Conservation (phyloP, 176 grass and related monocot species). For the Eragrostis curvula region DNA sequence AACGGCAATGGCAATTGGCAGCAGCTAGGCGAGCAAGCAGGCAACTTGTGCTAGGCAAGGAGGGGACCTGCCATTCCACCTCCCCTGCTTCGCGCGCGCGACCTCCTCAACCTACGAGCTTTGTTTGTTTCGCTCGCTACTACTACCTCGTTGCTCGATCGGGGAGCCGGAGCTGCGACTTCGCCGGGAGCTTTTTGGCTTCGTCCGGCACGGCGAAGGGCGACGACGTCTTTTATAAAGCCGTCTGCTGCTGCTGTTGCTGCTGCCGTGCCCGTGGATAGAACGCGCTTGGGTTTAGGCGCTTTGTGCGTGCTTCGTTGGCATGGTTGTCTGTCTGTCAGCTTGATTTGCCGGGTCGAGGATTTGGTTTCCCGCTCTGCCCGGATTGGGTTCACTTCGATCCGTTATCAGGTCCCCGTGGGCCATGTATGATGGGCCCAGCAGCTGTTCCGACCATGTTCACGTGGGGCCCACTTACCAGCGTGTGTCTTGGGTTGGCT, state of each 20-base stretch:
- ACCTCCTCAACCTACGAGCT: slow-evolving; percentile 16
- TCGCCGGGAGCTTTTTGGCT: slow-evolving; percentile 33
- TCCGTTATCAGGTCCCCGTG: neutral
- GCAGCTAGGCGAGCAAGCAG: no score
- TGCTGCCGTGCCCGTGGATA: slow-evolving; percentile 35
- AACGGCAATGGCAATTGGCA: slow-evolving; percentile 9
- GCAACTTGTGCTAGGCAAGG: neutral
- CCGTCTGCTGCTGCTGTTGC: neutral
- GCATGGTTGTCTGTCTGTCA: neutral
- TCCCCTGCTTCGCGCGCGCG: neutral
- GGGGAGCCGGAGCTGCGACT: slow-evolving; percentile 5
- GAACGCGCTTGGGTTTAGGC: slow-evolving; percentile 38
- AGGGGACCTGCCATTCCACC: neutral
- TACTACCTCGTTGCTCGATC: neutral
- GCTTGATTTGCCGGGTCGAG: neutral
- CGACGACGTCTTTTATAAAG: slow-evolving; percentile 41
- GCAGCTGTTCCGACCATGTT: neutral
- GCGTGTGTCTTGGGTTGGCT: neutral
- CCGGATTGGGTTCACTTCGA: neutral
- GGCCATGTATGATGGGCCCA: neutral
- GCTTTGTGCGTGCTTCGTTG: slow-evolving; percentile 47
- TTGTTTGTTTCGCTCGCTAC: neutral
- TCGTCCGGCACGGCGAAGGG: slow-evolving; percentile 37
- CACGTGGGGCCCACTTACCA: neutral
- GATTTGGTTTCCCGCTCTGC: neutral